phyloP scores from a whole-genome alignment of 1,284 basidiomycete species.

The Coriolopsis trogii region DNA sequence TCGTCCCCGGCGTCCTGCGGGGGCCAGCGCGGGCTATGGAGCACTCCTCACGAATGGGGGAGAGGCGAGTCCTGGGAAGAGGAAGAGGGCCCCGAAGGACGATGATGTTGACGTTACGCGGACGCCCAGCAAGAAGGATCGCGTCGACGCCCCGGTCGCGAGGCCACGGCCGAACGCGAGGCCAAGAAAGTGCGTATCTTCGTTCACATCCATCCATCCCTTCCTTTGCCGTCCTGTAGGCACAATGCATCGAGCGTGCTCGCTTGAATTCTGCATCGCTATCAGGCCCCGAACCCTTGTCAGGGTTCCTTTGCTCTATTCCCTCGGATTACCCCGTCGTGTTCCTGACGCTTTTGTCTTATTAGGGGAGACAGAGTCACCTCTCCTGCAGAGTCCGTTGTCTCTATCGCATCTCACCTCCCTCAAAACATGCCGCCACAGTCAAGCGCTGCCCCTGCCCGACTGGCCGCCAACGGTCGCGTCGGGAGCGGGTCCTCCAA shows the following conservation, averaged over 20 bases:
- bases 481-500: constrained; percentile 27
- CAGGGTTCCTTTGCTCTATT: neutral
- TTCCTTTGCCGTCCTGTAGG: neutral
- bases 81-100: constrained; percentile 58
- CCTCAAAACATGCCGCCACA: constrained; percentile 21
- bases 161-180: constrained; percentile 53
- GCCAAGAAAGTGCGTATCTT: constrained; percentile 57
- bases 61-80: constrained; percentile 58
- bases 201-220: neutral
- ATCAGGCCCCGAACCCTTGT: constrained; percentile 1
- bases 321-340: neutral
- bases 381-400: constrained; percentile 73
- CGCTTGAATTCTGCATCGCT: neutral
- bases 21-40: constrained; percentile 18
- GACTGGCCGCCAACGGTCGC: constrained; percentile 26
- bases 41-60: constrained; percentile 27
- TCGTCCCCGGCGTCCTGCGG: constrained; percentile 46
- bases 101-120: constrained; percentile 58
- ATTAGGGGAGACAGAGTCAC: constrained; percentile 57
- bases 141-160: constrained; percentile 40
- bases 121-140: constrained; percentile 47
- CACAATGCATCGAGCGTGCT: neutral
- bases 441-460: constrained; percentile 13
- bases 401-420: constrained; percentile 66
- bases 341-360: neutral